Evolutionary conservation across 495 filamentous ascomycete genomes (phyloP).

Genomic region (Trichoderma asperelloides): DNA sequence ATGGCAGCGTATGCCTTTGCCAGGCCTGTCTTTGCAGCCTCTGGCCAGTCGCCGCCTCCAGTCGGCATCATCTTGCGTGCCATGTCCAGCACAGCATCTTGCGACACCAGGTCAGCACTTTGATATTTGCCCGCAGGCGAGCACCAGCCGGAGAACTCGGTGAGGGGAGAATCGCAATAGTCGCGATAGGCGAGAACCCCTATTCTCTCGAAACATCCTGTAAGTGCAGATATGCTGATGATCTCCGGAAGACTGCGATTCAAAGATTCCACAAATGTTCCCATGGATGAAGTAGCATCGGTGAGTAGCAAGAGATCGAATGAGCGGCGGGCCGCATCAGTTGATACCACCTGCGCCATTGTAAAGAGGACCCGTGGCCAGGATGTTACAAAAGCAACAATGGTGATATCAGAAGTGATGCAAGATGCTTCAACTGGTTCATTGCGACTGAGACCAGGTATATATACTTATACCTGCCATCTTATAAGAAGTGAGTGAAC

Average conservation of each 20-base stretch:
- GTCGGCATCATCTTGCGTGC: slow-evolving; percentile 1
- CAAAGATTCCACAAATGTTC: slow-evolving; percentile 27
- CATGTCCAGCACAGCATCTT: slow-evolving; percentile 16
- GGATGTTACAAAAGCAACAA: background rate
- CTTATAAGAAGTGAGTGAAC: background rate
- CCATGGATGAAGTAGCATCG: slow-evolving; percentile 39
- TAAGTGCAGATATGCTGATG: slow-evolving; percentile 34
- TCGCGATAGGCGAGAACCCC: slow-evolving; percentile 38
- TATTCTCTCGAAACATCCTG: slow-evolving; percentile 35
- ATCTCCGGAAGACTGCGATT: slow-evolving; percentile 34
- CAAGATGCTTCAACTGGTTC: background rate
- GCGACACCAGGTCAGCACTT: slow-evolving; percentile 12
- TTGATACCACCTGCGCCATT: background rate
- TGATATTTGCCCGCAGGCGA: background rate
- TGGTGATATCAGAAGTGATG: background rate
- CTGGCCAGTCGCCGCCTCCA: slow-evolving; percentile 29
- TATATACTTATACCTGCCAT: background rate
- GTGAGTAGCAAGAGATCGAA: slow-evolving; percentile 29
- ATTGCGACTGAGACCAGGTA: background rate
- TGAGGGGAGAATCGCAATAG: slow-evolving; percentile 24
- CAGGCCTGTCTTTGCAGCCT: slow-evolving; percentile 37
- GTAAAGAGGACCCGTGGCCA: background rate
- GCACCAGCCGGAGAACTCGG: slow-evolving; percentile 36
- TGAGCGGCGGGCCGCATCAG: background rate
- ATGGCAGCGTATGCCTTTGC: slow-evolving; percentile 35